phyloP scores from a whole-genome alignment of 176 grass and related monocot species.

The Avena sativa region DNA sequence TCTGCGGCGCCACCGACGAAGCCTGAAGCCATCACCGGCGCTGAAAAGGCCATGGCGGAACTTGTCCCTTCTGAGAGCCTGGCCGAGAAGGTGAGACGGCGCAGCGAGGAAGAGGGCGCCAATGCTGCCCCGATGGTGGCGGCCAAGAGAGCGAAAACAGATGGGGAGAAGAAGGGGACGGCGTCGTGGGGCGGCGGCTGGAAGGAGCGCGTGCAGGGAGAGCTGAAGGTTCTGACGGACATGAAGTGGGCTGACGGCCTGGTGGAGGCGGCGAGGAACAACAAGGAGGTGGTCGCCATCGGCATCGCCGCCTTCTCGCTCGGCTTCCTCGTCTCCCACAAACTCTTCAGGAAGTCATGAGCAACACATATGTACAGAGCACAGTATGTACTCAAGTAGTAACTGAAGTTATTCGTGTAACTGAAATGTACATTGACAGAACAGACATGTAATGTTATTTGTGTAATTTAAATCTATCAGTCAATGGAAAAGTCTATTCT shows the following conservation, averaged over 20 bases:
- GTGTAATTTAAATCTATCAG: neutral
- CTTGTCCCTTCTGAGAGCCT: neutral
- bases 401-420: too few relatives aligned
- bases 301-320: slow-evolving; percentile 48
- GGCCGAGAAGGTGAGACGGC: slow-evolving; percentile 10
- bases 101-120: slow-evolving; percentile 16
- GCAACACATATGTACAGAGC: too few relatives aligned
- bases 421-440: too few relatives aligned
- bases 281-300: slow-evolving; percentile 53
- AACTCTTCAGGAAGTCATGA: slow-evolving; percentile 33
- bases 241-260: slow-evolving; percentile 45
- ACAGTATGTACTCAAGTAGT: too few relatives aligned
- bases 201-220: slow-evolving; percentile 18
- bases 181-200: neutral
- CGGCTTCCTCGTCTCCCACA: slow-evolving; percentile 42
- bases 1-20: too few relatives aligned
- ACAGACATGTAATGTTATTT: neutral
- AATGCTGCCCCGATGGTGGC: neutral
- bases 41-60: neutral
- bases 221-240: neutral
- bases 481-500: too few relatives aligned
- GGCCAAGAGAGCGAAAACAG: neutral
- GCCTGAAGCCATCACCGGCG: neutral
- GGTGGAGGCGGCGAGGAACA: slow-evolving; percentile 37
- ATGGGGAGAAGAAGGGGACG: neutral